Evolutionary conservation across 164 flowering plant genomes (phyloP).

Genomic region (Nelumbo lutea): DNA sequence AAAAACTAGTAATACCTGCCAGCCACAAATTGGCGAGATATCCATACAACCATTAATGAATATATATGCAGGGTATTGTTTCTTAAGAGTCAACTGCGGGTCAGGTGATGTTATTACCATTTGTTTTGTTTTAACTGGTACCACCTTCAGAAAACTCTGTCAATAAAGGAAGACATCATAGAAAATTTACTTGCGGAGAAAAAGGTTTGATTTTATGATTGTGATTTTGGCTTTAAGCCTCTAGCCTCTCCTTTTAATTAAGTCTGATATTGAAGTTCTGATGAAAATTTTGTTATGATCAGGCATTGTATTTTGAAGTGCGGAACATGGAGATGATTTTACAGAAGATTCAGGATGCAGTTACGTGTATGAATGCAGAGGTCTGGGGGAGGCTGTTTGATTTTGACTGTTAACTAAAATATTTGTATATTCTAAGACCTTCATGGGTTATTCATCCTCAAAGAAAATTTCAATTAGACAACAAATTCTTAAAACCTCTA

Average conservation of each 20-base stretch:
- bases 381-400: constrained; percentile 20
- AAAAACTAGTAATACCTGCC: constrained; percentile 19
- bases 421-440: not conserved
- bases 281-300: constrained; percentile 12
- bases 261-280: constrained; percentile 2
- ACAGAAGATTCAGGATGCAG: constrained; percentile 38
- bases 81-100: not conserved
- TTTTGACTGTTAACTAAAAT: not conserved
- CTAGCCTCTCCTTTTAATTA: not conserved
- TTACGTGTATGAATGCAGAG: constrained; percentile 35
- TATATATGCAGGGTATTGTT: not conserved
- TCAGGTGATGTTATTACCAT: not conserved
- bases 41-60: constrained; percentile 24
- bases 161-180: constrained; percentile 43
- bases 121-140: constrained; percentile 23
- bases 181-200: constrained; percentile 46
- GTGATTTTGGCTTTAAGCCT: not conserved
- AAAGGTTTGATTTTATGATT: constrained; percentile 34
- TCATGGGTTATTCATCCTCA: not conserved
- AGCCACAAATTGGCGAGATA: constrained; percentile 47
- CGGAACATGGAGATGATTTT: constrained; percentile 30
- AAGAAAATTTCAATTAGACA: not conserved
- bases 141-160: constrained; percentile 53
- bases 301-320: constrained; percentile 54
- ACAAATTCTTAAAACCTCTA: not conserved